Evolutionary conservation across 768 basidiomycete genomes (phyloP).

Genomic region (Pleurotus eryngii): DNA sequence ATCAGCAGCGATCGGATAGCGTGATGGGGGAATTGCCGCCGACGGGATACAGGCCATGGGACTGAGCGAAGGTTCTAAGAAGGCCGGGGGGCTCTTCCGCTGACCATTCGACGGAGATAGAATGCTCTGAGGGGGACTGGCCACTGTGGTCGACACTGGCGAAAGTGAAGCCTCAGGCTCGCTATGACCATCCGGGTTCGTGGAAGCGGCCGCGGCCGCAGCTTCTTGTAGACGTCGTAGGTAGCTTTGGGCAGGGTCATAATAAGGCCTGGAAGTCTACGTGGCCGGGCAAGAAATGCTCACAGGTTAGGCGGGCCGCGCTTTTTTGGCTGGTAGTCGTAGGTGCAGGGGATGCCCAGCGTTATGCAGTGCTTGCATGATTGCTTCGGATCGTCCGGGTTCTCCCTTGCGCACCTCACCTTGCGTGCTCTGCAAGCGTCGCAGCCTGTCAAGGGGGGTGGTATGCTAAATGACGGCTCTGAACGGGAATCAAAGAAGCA

Average conservation of each 20-base stretch:
- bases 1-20: slow-evolving; percentile 70
- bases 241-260: slow-evolving; percentile 44
- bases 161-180: slow-evolving; percentile 38
- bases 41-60: slow-evolving; percentile 37
- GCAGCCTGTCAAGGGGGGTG: slow-evolving; percentile 50
- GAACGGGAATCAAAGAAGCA: slow-evolving; percentile 10
- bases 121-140: slow-evolving; percentile 46
- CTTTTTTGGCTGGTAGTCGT: slow-evolving; percentile 93
- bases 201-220: slow-evolving; percentile 51
- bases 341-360: slow-evolving; percentile 81
- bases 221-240: slow-evolving; percentile 79
- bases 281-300: slow-evolving; percentile 22
- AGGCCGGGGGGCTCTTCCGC: slow-evolving; percentile 44
- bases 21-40: slow-evolving; percentile 56
- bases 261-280: slow-evolving; percentile 7
- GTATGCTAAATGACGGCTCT: slow-evolving; percentile 13
- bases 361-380: slow-evolving; percentile 86
- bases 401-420: slow-evolving; percentile 80
- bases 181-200: slow-evolving; percentile 22
- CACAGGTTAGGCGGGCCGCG: slow-evolving; percentile 90
- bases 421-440: slow-evolving; percentile 86
- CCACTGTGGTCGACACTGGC: slow-evolving; percentile 38
- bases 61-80: slow-evolving; percentile 49
- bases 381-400: slow-evolving; percentile 70
- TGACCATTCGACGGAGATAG: slow-evolving; percentile 41